Evolutionary conservation across 164 flowering plant genomes (phyloP), one percentile per base, ranked within the genome.

Genomic region (Malania oleifera): DNA sequence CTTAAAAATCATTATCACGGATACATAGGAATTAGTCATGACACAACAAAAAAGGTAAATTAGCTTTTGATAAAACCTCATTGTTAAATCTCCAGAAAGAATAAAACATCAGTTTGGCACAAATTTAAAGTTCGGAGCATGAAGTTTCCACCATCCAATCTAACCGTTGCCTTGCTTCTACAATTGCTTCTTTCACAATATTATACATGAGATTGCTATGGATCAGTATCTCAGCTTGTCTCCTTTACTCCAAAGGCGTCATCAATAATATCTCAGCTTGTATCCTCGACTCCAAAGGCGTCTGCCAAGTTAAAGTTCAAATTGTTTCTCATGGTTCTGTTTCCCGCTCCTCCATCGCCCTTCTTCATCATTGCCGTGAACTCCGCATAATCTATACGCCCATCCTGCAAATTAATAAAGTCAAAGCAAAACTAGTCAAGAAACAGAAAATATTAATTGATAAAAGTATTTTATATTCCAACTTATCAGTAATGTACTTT

Each of bases 361-460:
- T 73, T 77, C 68, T 79, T 84, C 97, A 90, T 90, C 97, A 90
- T 90, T 18, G 95, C 82, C 8, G 89, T 65, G 64, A 90, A 90
- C 71, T 90, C 97, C 18, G 59, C 73, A 62, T 80, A 90, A 66
- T 90, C 97, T 41, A 90, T 90, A 46, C 78, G 73, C 10, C 97
- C 97, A 71, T 90, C 97, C 97, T 90, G 77, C 53, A 71, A 43
- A 67, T n/a, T n/a, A n/a, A n/a, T n/a, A 39, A 39, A 39, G n/a
- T n/a, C 43, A 39, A 53, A 11, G n/a, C 40, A n/a, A 19, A 5
- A 4, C 18, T 8, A 26, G 12, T 34, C 40, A 19, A 45, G 27
- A 19, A 44, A 19, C 0, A 14, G 19, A 40, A 67, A 55, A 13
- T 65, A n/a, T n/a, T n/a, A n/a, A n/a, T n/a, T n/a, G n/a, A n/a